Base-by-base conservation (phyloP, 495 filamentous ascomycete genomes). In the Aspergillus taichungensis region DNA sequence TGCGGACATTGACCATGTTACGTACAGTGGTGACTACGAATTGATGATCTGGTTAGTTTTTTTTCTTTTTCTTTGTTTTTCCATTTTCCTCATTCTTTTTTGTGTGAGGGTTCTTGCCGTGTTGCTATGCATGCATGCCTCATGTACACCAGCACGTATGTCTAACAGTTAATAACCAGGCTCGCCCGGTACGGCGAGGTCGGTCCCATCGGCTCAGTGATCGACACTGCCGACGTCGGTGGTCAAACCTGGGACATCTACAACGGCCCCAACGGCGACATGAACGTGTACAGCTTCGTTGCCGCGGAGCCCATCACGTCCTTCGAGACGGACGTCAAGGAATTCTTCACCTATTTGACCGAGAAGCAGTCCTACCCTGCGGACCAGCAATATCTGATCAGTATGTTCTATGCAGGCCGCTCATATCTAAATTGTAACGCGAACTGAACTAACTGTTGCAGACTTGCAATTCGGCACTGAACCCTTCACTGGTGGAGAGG, bases 251-350 rank as follows among this genome's bases (percentile, higher is more conserved):
- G 64, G 63, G 51, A 61, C 28, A 49, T 75, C 6, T 72, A 57
- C 54, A 55, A 58, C 13, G 69, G 66, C 24, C 47, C 37, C 12
- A 69, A 67, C 42, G 59, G 64, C 6, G 31, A 43, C 6, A 66
- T 68, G 63, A 59, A 64, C 40, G 65, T 66, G 5, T 75, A 63
- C 56, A 73, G 67, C 58, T 75, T 73, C 47, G 56, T 75, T 13
- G 46, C 68, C 2, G 32, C 58, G 9, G 47, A 50, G 35, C 49
- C 60, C 5, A 50, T 60, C 34, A 67, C 45, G 0, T 56, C 49
- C 24, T 72, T 56, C 40, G 66, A 41, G 35, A 56, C 45, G 29
- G 64, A 75, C 49, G 52, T 70, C 43, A 71, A 66, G 54, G 37
- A 61, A 0, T 75, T 75, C 55, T 75, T 63, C 51, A 54, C 59